Evolutionary conservation across 2,329 filamentous ascomycete genomes (phyloP).

Genomic region (Apiospora arundinis): DNA sequence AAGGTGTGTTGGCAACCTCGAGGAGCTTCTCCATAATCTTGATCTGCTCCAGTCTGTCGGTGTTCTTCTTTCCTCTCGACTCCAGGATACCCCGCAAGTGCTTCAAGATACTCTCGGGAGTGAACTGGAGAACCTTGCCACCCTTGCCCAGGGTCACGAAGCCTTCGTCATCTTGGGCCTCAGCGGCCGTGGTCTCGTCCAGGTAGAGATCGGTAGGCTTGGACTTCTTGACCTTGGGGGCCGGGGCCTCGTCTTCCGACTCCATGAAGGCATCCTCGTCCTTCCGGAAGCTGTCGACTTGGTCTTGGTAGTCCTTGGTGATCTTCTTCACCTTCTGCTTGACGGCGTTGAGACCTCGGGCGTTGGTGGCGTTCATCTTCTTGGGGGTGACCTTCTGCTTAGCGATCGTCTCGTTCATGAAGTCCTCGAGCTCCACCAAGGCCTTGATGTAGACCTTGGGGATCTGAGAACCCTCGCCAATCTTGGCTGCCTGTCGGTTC

Average conservation of each 20-base stretch:
- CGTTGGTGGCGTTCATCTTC: conserved; percentile 98
- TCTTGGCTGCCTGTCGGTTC: conserved; percentile 83
- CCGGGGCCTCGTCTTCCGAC: conserved; percentile 75
- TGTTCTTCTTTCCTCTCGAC: conserved; percentile 98
- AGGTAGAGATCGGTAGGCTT: conserved; percentile 57
- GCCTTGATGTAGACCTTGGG: conserved; percentile 94
- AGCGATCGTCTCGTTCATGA: conserved; percentile 89
- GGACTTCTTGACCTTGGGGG: conserved; percentile 59
- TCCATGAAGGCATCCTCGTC: conserved; percentile 89
- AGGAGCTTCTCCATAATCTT: conserved; percentile 95
- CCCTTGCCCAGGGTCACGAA: conserved; percentile 90
- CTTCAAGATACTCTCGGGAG: conserved; percentile 97
- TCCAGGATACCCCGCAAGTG: conserved; percentile 92
- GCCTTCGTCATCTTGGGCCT: conserved; percentile 75
- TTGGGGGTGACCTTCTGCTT: conserved; percentile 96
- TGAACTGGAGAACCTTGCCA: conserved; percentile 89
- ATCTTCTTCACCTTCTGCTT: conserved; percentile 99
- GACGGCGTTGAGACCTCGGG: conserved; percentile 92
- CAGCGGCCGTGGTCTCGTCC: conserved; percentile 38
- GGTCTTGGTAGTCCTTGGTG: conserved; percentile 89
- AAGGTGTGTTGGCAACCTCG: conserved; percentile 88
- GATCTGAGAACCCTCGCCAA: conserved; percentile 76
- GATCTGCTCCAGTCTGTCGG: conserved; percentile 93
- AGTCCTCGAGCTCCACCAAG: conserved; percentile 91
- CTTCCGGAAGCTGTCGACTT: conserved; percentile 85